phyloP scores from a whole-genome alignment of 2,329 filamentous ascomycete genomes.

The Botrytis elliptica region DNA sequence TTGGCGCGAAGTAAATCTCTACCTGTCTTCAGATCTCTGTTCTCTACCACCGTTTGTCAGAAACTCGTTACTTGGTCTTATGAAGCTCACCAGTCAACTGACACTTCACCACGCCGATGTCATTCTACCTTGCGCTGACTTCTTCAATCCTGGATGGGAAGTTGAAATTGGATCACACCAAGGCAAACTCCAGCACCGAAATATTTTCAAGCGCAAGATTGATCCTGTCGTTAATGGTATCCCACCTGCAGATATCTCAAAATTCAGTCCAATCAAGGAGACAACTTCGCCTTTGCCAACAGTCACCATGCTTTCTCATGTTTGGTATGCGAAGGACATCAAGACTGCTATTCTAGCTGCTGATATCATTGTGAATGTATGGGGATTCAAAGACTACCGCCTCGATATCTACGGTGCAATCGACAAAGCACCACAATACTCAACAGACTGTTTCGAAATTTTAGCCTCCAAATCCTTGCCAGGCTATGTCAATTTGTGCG shows the following conservation, averaged over 20 bases:
- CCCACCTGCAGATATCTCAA: slow-evolving; percentile 50
- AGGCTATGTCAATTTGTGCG: slow-evolving; percentile 39
- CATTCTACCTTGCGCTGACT: slow-evolving; percentile 55
- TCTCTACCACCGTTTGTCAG: slow-evolving; percentile 33
- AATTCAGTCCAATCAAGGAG: slow-evolving; percentile 58
- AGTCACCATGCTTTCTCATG: slow-evolving; percentile 64
- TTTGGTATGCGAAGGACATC: slow-evolving; percentile 58
- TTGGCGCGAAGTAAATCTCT: slow-evolving; percentile 50
- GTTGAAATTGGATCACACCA: slow-evolving; percentile 59
- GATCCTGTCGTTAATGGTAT: slow-evolving; percentile 66
- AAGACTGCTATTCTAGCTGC: slow-evolving; percentile 63
- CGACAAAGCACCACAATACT: slow-evolving; percentile 61
- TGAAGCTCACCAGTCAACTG: slow-evolving; percentile 28
- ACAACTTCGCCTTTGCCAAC: slow-evolving; percentile 59
- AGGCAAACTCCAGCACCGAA: slow-evolving; percentile 55
- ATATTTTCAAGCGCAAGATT: slow-evolving; percentile 57
- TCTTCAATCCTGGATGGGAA: slow-evolving; percentile 65
- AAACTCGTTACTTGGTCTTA: slow-evolving; percentile 35
- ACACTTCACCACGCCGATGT: slow-evolving; percentile 55
- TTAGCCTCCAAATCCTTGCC: slow-evolving; percentile 37
- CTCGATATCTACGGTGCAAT: slow-evolving; percentile 63
- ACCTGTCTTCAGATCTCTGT: slow-evolving; percentile 36
- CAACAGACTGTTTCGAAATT: slow-evolving; percentile 54
- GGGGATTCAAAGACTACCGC: slow-evolving; percentile 63
- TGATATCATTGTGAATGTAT: slow-evolving; percentile 64